Evolutionary conservation across 441 rosid genomes (phyloP), one percentile per base, ranked within the genome.

Genomic region (Iberis amara): DNA sequence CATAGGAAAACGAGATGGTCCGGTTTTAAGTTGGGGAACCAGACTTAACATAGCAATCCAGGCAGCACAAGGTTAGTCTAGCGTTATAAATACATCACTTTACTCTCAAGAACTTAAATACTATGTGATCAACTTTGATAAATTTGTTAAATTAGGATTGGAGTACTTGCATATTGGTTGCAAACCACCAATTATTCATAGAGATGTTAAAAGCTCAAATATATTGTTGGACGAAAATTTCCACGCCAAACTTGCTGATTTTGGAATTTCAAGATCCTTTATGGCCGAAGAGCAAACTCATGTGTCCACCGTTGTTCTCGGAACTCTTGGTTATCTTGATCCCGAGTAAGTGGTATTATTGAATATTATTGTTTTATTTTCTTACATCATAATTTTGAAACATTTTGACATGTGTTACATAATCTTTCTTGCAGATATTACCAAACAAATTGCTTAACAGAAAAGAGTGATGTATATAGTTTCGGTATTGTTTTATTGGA

Each of bases 161-260:
- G 76, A 71, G 53, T 74, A 71, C 8, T 51, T 75, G 14, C 72
- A 75, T 11, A 11, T 26, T 0, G 68, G 70, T 0, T 68, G 69
- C 28, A 71, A 59, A 5, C 76, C 79, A 23, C 65, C 55, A 7
- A 68, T 62, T n/a, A 40, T 68, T 11, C 72, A 68, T 41, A 51
- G 76, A 55, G 76, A 71, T 56, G 52, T 75, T 14, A 68, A 68
- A 53, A 30, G 72, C 7, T 11, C 69, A 13, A 75, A 71, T 53
- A 71, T 68, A 38, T 51, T 75, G 6, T 43, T 71, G 35, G 54
- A 45, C 28, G 68, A 62, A 21, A 43, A 66, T 1, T 33, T 62
- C 4, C 45, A 68, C 0, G 58, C 70, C 2, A 75, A 75, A 39
- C 11, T 71, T 39, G 72, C 70, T 3, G 68, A 75, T 71, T 75